Conservation (phyloP, 176 grass and related monocot species). For the Dactylis glomerata region DNA sequence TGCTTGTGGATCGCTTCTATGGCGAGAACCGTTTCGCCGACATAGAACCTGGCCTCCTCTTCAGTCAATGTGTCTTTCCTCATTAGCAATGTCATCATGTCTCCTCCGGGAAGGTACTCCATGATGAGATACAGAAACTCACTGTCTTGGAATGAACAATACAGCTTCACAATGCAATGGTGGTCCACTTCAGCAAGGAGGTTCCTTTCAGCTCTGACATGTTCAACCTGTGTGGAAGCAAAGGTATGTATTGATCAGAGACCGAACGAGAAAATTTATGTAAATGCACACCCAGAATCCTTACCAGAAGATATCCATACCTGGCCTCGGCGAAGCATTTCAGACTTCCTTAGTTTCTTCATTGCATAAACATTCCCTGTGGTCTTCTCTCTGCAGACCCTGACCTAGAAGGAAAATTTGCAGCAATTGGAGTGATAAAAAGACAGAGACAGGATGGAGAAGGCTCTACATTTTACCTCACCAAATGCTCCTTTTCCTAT, state of each 20-base stretch:
- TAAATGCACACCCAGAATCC: slow-evolving; percentile 11
- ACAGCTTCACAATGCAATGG: slow-evolving; percentile 93
- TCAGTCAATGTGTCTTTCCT: slow-evolving; percentile 90
- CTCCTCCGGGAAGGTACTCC: slow-evolving; percentile 97
- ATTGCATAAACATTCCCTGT: slow-evolving; percentile 92
- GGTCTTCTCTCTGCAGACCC: slow-evolving; percentile 82
- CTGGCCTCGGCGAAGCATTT: slow-evolving; percentile 99
- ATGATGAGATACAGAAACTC: slow-evolving; percentile 95
- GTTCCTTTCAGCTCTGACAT: slow-evolving; percentile 99
- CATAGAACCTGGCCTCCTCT: slow-evolving; percentile 87
- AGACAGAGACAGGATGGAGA: neutral
- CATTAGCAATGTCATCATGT: slow-evolving; percentile 98
- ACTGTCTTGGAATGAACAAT: slow-evolving; percentile 93
- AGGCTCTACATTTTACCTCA: slow-evolving; percentile 56
- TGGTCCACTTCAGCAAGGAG: slow-evolving; percentile 96
- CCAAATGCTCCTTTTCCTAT: slow-evolving; percentile 99
- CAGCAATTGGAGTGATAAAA: neutral
- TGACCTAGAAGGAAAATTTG: slow-evolving; percentile 64
- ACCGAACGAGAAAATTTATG: neutral
- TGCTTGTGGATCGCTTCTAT: slow-evolving; percentile 95
- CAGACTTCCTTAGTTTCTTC: slow-evolving; percentile 98
- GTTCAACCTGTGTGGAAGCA: slow-evolving; percentile 68
- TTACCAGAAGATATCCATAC: slow-evolving; percentile 33
- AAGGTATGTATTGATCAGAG: neutral
- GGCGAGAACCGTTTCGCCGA: slow-evolving; percentile 82